Evolutionary conservation across 495 filamentous ascomycete species (phyloP).

Genomic region (Penicillium crystallinum): DNA sequence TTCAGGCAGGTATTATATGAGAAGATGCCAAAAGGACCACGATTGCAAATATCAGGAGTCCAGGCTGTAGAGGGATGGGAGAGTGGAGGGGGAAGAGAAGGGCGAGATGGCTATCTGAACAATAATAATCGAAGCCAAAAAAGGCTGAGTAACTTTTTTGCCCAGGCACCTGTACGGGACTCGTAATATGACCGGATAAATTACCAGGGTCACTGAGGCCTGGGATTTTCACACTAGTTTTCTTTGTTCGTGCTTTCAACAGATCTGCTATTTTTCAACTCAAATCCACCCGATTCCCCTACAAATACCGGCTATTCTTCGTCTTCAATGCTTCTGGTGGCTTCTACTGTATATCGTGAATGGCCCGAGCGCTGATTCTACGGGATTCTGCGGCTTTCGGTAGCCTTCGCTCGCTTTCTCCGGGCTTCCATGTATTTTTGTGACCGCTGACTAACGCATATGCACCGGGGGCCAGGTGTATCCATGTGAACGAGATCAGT

Average conservation of each 20-base stretch:
- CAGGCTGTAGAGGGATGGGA: slow-evolving; percentile 11
- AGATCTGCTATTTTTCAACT: background rate
- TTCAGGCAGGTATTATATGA: slow-evolving; percentile 2
- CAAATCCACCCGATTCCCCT: background rate
- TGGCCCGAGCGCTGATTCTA: slow-evolving; percentile 33
- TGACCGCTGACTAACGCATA: slow-evolving; percentile 9
- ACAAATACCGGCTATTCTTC: background rate
- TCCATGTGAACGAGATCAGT: too few species aligned
- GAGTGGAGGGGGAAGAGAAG: slow-evolving; percentile 5
- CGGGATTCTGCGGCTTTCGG: slow-evolving; percentile 35
- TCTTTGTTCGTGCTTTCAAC: background rate
- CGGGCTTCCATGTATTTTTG: slow-evolving; percentile 16
- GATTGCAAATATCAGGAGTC: slow-evolving; percentile 7
- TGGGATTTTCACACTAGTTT: background rate
- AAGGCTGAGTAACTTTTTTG: slow-evolving; percentile 27
- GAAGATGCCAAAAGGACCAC: slow-evolving; percentile 6
- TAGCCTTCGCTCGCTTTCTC: slow-evolving; percentile 22
- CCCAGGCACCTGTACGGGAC: slow-evolving; percentile 18
- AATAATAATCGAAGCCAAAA: slow-evolving; percentile 20
- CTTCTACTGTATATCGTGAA: slow-evolving; percentile 14
- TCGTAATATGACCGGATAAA: slow-evolving; percentile 8
- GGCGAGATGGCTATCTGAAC: slow-evolving; percentile 13
- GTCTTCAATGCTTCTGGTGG: slow-evolving; percentile 19
- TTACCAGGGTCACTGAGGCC: slow-evolving; percentile 16
- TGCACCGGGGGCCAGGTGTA: too few species aligned